Evolutionary conservation across 495 filamentous ascomycete genomes (phyloP).

Genomic region (Penicillium canescens): DNA sequence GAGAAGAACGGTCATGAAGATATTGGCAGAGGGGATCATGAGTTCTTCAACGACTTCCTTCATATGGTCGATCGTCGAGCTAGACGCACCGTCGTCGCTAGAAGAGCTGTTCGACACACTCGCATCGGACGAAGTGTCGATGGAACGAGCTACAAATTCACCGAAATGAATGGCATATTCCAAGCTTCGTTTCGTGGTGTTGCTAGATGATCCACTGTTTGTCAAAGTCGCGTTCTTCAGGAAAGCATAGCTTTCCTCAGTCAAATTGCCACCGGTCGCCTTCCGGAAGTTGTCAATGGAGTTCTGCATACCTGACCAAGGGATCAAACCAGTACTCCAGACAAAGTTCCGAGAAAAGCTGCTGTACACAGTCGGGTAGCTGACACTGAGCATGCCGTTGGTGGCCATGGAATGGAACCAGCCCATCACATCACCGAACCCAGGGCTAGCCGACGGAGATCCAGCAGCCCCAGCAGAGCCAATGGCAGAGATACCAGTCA

Average conservation of each 20-base stretch:
- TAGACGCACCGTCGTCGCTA: constrained; percentile 33
- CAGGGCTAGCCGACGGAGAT: constrained; percentile 71
- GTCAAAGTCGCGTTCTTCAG: constrained; percentile 56
- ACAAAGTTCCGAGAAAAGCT: constrained; percentile 91
- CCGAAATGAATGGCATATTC: constrained; percentile 43
- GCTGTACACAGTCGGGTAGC: constrained; percentile 81
- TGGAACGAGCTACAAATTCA: constrained; percentile 52
- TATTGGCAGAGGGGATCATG: constrained; percentile 81
- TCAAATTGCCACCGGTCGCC: constrained; percentile 83
- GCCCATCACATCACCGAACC: constrained; percentile 81
- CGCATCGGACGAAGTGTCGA: constrained; percentile 47
- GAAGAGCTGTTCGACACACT: constrained; percentile 42
- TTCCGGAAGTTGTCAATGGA: constrained; percentile 84
- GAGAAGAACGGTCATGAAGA: constrained; percentile 93
- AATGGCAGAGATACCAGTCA: constrained; percentile 72
- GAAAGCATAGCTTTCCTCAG: constrained; percentile 71
- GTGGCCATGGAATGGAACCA: constrained; percentile 93
- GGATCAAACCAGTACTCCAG: constrained; percentile 83
- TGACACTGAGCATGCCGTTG: constrained; percentile 92
- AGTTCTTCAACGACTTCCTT: constrained; percentile 76
- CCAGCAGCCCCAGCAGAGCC: constrained; percentile 64
- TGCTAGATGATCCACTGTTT: constrained; percentile 40
- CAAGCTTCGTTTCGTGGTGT: constrained; percentile 50
- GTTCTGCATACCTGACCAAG: constrained; percentile 76
- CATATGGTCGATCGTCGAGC: constrained; percentile 61